These are phyloP conservation scores for Gamsiella multidivaricata DNA, from an alignment of 192 early-diverging fungal genomes.

Conservation along the genomic window DNA sequence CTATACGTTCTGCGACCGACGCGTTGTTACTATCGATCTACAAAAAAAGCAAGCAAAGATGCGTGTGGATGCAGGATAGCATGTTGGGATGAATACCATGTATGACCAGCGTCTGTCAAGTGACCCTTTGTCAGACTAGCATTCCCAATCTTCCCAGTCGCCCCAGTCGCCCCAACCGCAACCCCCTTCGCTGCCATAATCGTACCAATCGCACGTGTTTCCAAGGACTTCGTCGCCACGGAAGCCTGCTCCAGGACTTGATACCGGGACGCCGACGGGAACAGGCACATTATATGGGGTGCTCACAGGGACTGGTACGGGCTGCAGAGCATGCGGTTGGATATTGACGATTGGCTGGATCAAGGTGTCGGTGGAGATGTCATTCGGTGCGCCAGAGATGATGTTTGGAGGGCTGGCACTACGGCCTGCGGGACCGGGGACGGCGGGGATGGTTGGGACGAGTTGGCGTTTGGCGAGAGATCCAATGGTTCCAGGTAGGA, in stretches of 20 bases:
- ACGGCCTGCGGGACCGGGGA: background rate
- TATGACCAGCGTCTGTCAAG: no score
- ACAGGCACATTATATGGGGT: slow-evolving; percentile 25
- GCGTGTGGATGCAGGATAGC: no score
- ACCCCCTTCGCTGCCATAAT: background rate
- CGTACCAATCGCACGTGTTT: background rate
- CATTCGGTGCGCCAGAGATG: background rate
- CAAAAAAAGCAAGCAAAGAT: no score
- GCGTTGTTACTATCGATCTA: no score
- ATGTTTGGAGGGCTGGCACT: background rate
- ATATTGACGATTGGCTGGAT: slow-evolving; percentile 36
- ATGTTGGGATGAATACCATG: no score
- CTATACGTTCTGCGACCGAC: no score
- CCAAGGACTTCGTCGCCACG: background rate
- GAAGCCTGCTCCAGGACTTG: background rate
- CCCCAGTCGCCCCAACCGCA: background rate
- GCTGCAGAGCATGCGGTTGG: slow-evolving; percentile 33
- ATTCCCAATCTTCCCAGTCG: background rate
- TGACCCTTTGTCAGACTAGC: background rate
- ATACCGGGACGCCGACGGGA: slow-evolving; percentile 29
- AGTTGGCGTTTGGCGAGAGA: background rate
- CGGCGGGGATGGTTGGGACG: background rate
- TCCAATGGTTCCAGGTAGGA: no score
- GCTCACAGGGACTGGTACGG: slow-evolving; percentile 37
- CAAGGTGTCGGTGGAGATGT: slow-evolving; percentile 21